phyloP scores from a whole-genome alignment of 108 stramenopile genomes.

The Cyclotella kingstonii region DNA sequence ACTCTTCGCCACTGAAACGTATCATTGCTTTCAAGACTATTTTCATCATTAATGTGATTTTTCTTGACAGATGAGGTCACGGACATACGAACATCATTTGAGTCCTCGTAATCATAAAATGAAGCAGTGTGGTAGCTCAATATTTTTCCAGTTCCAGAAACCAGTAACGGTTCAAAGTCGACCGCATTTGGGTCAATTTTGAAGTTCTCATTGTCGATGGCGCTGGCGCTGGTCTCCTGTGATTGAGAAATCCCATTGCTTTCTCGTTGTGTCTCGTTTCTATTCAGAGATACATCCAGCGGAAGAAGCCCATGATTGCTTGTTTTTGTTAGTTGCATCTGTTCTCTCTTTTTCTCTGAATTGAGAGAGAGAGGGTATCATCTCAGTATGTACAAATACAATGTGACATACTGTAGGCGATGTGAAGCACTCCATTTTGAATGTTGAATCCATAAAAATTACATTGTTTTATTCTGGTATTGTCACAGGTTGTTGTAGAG shows the following conservation, averaged over 20 bases:
- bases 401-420: too few relatives aligned
- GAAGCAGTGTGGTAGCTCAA: background rate
- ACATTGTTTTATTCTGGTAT: too few relatives aligned
- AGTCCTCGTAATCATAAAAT: background rate
- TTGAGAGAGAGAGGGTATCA: too few relatives aligned
- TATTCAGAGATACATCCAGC: too few relatives aligned
- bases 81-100: background rate
- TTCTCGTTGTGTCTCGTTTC: too few relatives aligned
- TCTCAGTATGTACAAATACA: too few relatives aligned
- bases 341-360: too few relatives aligned
- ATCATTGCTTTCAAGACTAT: background rate
- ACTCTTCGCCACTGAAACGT: background rate
- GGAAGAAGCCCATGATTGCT: too few relatives aligned
- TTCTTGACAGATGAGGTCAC: background rate
- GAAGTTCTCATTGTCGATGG: slow-evolving; percentile 2
- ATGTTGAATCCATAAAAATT: too few relatives aligned
- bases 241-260: background rate
- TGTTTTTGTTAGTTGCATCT: too few relatives aligned
- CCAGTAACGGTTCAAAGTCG: slow-evolving; percentile 15
- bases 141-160: slow-evolving; percentile 15
- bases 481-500: too few relatives aligned
- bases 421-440: too few relatives aligned
- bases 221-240: background rate
- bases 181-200: slow-evolving; percentile 18
- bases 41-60: background rate